A percentile compares a stretch with the other conserved stretches of the same genome.
Conservation (phyloP, 495 filamentous ascomycete genomes). For the Glutinoglossum americanum region DNA sequence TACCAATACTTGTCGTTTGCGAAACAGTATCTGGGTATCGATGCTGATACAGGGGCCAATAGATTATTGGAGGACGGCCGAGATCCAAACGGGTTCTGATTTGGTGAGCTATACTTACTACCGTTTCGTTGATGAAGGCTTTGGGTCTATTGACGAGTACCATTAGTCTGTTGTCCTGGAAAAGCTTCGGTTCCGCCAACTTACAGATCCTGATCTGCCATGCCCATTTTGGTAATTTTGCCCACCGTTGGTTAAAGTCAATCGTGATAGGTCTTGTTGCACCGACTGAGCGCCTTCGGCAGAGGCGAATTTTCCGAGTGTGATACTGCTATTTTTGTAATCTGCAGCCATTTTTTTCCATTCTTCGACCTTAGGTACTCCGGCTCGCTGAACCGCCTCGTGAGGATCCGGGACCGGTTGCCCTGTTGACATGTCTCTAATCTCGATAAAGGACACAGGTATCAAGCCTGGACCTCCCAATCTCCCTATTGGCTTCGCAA, state of each 20-base stretch:
- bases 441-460: constrained; percentile 91
- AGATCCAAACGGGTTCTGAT: constrained; percentile 5
- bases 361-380: constrained; percentile 92
- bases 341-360: constrained; percentile 99
- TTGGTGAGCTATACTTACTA: constrained; percentile 18
- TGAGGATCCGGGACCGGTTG: constrained; percentile 61
- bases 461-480: constrained; percentile 88
- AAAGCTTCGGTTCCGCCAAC: constrained; percentile 13
- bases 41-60: constrained; percentile 47
- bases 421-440: constrained; percentile 79
- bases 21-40: constrained; percentile 84
- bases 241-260: constrained; percentile 40
- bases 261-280: constrained; percentile 53
- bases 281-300: constrained; percentile 24
- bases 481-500: constrained; percentile 91
- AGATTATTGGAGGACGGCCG: constrained; percentile 20
- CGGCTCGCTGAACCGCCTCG: constrained; percentile 71
- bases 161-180: neutral
- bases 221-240: constrained; percentile 19
- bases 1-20: constrained; percentile 99
- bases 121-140: constrained; percentile 26
- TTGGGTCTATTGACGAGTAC: constrained; percentile 8
- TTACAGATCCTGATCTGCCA: constrained; percentile 15
- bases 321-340: constrained; percentile 98
- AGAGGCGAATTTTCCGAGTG: constrained; percentile 71